These are phyloP conservation scores for Letharia lupina DNA, from an alignment of 495 filamentous ascomycete genomes.

Conservation along the genomic window DNA sequence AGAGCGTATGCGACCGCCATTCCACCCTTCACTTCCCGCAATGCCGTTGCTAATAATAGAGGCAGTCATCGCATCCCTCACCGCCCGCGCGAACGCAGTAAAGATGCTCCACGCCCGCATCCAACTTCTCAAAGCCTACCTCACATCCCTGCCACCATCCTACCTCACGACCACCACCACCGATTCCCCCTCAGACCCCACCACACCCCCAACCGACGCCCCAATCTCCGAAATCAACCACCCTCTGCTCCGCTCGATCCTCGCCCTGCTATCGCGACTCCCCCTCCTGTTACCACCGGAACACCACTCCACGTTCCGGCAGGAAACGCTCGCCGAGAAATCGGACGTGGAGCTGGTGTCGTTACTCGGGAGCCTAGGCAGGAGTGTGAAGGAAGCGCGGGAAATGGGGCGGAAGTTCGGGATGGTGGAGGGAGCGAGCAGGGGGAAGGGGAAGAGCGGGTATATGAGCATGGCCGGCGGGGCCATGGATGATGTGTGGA, in stretches of 20 bases:
- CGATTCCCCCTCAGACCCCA: conserved; percentile 47
- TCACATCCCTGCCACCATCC: conserved; percentile 60
- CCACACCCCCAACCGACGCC: conserved; percentile 4
- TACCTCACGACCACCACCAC: conserved; percentile 37
- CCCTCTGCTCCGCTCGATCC: conserved; percentile 56
- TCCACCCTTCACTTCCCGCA: not conserved
- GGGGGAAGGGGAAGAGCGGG: conserved; percentile 15
- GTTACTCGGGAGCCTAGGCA: conserved; percentile 59
- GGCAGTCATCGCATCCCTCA: conserved; percentile 60
- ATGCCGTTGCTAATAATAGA: conserved; percentile 11
- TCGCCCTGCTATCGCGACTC: conserved; percentile 55
- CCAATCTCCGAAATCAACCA: conserved; percentile 31
- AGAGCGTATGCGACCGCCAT: conserved; percentile 45
- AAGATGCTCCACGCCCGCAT: conserved; percentile 84
- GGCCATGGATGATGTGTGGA: not conserved
- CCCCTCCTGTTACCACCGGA: conserved; percentile 50
- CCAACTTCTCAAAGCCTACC: conserved; percentile 69
- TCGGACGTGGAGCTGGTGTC: conserved; percentile 71
- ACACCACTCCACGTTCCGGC: conserved; percentile 39
- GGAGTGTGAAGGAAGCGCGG: conserved; percentile 55
- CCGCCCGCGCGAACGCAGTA: conserved; percentile 82
- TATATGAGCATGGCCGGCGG: not conserved
- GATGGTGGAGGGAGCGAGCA: conserved; percentile 47
- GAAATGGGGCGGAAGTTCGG: conserved; percentile 65
- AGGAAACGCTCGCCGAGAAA: conserved; percentile 55